phyloP scores from a whole-genome alignment of 2,329 filamentous ascomycete species.

The Xylariaceae sp. region DNA sequence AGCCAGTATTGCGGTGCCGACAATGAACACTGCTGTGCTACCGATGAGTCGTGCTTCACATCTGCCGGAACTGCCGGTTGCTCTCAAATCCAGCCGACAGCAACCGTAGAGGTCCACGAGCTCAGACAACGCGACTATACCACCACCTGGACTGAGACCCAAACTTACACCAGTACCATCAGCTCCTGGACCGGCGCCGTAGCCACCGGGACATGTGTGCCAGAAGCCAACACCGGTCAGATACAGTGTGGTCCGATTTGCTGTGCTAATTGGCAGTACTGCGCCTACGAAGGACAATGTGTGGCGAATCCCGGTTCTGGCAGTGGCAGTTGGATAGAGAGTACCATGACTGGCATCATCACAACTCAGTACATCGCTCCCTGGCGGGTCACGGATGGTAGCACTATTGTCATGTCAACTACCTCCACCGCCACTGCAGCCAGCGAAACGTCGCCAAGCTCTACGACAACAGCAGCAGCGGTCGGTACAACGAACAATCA shows the following conservation, averaged over 20 bases:
- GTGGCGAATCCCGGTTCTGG: constrained; percentile 46
- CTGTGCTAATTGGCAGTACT: constrained; percentile 67
- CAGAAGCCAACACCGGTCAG: constrained; percentile 45
- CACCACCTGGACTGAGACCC: constrained; percentile 58
- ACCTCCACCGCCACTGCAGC: constrained; percentile 50
- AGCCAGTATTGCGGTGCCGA: constrained; percentile 49
- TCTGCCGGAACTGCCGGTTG: constrained; percentile 47
- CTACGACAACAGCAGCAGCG: constrained; percentile 34
- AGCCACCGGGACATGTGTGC: constrained; percentile 45
- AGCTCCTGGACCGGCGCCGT: constrained; percentile 45
- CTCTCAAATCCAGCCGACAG: constrained; percentile 16
- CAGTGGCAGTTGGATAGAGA: constrained; percentile 37
- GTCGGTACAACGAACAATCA: constrained; percentile 36
- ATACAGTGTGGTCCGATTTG: constrained; percentile 64
- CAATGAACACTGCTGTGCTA: constrained; percentile 52
- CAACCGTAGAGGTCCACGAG: constrained; percentile 13
- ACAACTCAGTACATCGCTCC: constrained; percentile 53
- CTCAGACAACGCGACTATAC: constrained; percentile 36
- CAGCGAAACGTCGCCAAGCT: constrained; percentile 42
- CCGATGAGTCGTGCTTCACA: constrained; percentile 48
- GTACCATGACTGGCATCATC: constrained; percentile 42
- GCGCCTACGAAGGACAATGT: constrained; percentile 56
- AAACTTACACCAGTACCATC: constrained; percentile 56
- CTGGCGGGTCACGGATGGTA: constrained; percentile 49
- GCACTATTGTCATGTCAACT: constrained; percentile 41